These are phyloP conservation scores for Forsythia viridissima DNA, from an alignment of 257 asterid species.

Conservation along the genomic window DNA sequence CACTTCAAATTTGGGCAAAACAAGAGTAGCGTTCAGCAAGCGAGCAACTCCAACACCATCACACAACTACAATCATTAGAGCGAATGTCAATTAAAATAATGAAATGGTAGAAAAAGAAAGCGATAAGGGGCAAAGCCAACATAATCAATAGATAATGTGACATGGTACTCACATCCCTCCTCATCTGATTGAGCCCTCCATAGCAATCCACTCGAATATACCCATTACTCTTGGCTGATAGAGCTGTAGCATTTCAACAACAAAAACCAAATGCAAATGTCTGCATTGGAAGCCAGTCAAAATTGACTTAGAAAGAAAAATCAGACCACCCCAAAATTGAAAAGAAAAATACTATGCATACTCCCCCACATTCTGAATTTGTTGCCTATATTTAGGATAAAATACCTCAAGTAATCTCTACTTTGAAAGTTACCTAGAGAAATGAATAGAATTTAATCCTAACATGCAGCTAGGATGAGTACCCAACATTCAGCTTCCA, in stretches of 20 bases:
- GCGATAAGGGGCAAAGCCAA: not conserved
- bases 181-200: slow-evolving; percentile 99
- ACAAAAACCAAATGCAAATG: slow-evolving; percentile 84
- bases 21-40: slow-evolving; percentile 94
- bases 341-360: not conserved
- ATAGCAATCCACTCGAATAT: slow-evolving; percentile 93
- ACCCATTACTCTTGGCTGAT: slow-evolving; percentile 79
- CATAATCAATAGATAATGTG: not conserved
- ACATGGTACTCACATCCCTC: slow-evolving; percentile 77
- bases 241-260: slow-evolving; percentile 98
- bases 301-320: slow-evolving; percentile 52
- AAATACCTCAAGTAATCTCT: not conserved
- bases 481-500: not conserved
- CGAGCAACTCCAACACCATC: slow-evolving; percentile 99
- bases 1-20: slow-evolving; percentile 92
- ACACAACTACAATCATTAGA: slow-evolving; percentile 65
- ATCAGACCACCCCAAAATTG: not conserved
- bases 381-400: not conserved
- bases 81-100: slow-evolving; percentile 2
- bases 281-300: slow-evolving; percentile 86
- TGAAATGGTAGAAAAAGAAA: not conserved
- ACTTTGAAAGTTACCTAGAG: not conserved
- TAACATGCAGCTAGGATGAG: not conserved
- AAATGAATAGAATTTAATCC: not conserved
- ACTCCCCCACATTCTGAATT: not conserved